Evolutionary conservation across 768 basidiomycete genomes (phyloP), one percentile per base, ranked within the genome.

Genomic region (Galerina sulciceps): DNA sequence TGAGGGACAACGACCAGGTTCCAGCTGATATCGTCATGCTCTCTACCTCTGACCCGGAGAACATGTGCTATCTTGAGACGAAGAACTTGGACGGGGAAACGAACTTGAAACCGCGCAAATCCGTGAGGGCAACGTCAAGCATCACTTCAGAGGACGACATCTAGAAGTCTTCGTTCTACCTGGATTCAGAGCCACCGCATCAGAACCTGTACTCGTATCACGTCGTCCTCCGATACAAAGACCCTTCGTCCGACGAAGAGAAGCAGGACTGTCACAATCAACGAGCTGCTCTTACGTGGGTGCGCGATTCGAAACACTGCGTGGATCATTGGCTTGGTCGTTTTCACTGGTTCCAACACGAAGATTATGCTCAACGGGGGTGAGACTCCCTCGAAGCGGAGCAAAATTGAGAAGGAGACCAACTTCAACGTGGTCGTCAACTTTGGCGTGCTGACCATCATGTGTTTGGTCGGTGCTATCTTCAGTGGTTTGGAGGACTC

Each of bases 61-160:
- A 93, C 10, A 77, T 94, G 74, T 97, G 96, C 73, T 99, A 94
- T 67, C 81, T 99, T 52, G 96, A 99, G 79, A 99, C 96, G 44
- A 99, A 99, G 82, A 98, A 99, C 69, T 75, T 99, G 54, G 96
- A 99, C 65, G 96, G 96, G 1, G 96, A 99, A 76, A 98, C 96
- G 45, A 99, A 99, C 71, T 78, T 99, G 66, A 99, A 99, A 75
- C 87, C 89, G 6, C 85, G 96, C 18, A 86, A 81, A 69, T 84
- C 91, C 6, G 72, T 94, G 49, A 85, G 81, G 47, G 92, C 90
- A 1, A 96, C 96, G 0, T 81, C 89, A 18, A 73, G 78, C 40
- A 90, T 97, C 62, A 70, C 77, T 11, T 89, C 88, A 2, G 96
- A 99, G 69, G 95, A 96, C 65, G 96, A 98, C 70, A 71, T 96